Conservation (phyloP, 768 basidiomycete genomes). For the Leccinum uliginosum region DNA sequence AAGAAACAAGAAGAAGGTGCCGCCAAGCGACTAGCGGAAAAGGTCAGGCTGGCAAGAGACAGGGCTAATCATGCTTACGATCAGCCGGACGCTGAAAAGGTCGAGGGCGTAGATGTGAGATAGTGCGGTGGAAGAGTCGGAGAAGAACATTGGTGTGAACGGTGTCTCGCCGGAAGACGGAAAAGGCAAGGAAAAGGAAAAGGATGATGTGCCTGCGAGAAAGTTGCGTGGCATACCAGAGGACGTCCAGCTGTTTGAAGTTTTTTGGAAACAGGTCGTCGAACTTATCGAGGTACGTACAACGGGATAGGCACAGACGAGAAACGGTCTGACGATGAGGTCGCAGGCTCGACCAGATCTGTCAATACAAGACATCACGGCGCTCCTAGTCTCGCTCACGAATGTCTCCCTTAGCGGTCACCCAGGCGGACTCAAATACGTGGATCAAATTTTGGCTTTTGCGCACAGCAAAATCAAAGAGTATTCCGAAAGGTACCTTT, state of each 20-base stretch:
- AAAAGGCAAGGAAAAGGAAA: constrained; percentile 55
- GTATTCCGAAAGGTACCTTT: constrained; percentile 66
- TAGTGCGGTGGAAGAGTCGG: constrained; percentile 19
- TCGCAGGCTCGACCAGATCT: constrained; percentile 90
- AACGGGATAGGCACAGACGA: neutral
- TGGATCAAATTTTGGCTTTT: constrained; percentile 92
- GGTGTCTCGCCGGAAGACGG: constrained; percentile 23
- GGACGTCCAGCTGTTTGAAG: constrained; percentile 93
- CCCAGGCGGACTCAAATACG: constrained; percentile 94
- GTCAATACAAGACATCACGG: constrained; percentile 96
- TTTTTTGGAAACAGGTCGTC: constrained; percentile 98
- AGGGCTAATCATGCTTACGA: constrained; percentile 51
- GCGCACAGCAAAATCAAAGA: constrained; percentile 79
- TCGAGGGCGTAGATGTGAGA: constrained; percentile 28
- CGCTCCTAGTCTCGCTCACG: constrained; percentile 89
- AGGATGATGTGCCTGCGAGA: constrained; percentile 51
- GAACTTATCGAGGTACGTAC: constrained; percentile 86
- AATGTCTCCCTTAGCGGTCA: constrained; percentile 91
- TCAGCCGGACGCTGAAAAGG: constrained; percentile 20
- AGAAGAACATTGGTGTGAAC: constrained; percentile 17
- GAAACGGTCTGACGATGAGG: constrained; percentile 1
- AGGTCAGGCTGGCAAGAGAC: constrained; percentile 70
- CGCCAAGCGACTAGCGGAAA: constrained; percentile 81
- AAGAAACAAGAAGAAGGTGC: constrained; percentile 93
- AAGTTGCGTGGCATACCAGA: constrained; percentile 97